Evolutionary conservation across 1,284 basidiomycete species (phyloP).

Genomic region (Hortiboletus rubellus): DNA sequence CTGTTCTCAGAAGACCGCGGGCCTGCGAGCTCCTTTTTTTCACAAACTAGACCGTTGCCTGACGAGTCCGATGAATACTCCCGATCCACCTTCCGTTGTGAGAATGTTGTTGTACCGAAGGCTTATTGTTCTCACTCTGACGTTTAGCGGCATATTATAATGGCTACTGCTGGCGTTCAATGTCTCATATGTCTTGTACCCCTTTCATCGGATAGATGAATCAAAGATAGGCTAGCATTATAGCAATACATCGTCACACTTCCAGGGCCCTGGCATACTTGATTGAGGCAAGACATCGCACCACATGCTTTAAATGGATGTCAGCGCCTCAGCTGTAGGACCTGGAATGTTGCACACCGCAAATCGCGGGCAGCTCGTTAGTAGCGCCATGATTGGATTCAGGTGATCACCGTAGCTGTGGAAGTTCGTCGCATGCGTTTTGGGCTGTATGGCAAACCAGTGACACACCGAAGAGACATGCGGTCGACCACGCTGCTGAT

Average conservation of each 20-base stretch:
- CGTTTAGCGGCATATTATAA: neutral
- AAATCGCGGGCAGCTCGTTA: neutral
- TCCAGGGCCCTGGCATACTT: neutral
- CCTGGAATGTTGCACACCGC: neutral
- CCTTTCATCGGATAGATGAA: neutral
- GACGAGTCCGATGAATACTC: neutral
- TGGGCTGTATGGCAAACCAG: neutral
- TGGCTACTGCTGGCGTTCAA: neutral
- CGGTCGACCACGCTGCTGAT: conserved; percentile 23
- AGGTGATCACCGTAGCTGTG: neutral
- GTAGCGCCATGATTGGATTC: neutral
- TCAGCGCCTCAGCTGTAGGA: neutral
- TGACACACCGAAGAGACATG: conserved; percentile 16
- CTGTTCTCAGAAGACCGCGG: too few relatives aligned
- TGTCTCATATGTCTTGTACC: neutral
- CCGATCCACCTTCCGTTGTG: neutral
- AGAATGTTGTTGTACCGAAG: neutral
- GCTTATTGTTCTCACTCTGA: neutral
- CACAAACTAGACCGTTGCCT: neutral
- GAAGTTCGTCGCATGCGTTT: conserved; percentile 7
- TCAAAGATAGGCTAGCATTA: too few relatives aligned
- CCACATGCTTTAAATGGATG: neutral
- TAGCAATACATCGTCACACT: neutral
- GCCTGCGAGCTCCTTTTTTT: neutral
- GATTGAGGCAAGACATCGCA: neutral